A percentile compares a stretch with the other conserved stretches of the same genome.
phyloP scores from a whole-genome alignment of 2,329 filamentous ascomycete genomes.

The Monosporascus sp. region DNA sequence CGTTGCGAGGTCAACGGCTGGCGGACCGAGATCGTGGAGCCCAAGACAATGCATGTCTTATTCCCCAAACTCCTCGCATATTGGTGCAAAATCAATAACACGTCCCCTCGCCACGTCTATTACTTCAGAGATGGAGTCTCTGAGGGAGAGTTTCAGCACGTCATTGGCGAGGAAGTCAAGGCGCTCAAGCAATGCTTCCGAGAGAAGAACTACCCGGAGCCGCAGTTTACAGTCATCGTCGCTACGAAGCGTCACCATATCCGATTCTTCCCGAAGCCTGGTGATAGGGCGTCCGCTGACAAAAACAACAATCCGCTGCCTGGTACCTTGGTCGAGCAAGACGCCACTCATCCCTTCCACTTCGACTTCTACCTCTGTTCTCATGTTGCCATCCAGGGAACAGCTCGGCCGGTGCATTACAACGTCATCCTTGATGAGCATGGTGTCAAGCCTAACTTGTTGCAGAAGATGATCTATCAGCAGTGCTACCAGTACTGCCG shows the following conservation, averaged over 20 bases:
- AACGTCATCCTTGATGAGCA: conserved; percentile 83
- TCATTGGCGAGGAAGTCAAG: conserved; percentile 71
- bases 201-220: conserved; percentile 28
- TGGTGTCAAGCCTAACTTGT: conserved; percentile 56
- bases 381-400: conserved; percentile 80
- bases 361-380: conserved; percentile 74
- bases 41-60: conserved; percentile 59
- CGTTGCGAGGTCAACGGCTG: conserved; percentile 77
- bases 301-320: conserved; percentile 76
- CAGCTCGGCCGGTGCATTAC: conserved; percentile 87
- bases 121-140: conserved; percentile 93
- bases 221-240: conserved; percentile 79
- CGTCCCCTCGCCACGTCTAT: conserved; percentile 68
- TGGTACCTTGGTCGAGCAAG: conserved; percentile 80
- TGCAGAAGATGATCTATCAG: conserved; percentile 89
- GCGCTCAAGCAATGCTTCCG: conserved; percentile 60
- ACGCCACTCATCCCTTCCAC: conserved; percentile 86
- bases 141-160: conserved; percentile 76
- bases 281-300: conserved; percentile 49
- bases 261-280: conserved; percentile 73
- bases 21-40: conserved; percentile 71
- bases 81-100: conserved; percentile 56
- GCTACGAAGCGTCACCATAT: conserved; percentile 93
- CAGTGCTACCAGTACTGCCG: conserved; percentile 92
- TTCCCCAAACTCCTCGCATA: conserved; percentile 57